Evolutionary conservation across 2,329 filamentous ascomycete genomes (phyloP).

Genomic region (Mariannaea elegans): DNA sequence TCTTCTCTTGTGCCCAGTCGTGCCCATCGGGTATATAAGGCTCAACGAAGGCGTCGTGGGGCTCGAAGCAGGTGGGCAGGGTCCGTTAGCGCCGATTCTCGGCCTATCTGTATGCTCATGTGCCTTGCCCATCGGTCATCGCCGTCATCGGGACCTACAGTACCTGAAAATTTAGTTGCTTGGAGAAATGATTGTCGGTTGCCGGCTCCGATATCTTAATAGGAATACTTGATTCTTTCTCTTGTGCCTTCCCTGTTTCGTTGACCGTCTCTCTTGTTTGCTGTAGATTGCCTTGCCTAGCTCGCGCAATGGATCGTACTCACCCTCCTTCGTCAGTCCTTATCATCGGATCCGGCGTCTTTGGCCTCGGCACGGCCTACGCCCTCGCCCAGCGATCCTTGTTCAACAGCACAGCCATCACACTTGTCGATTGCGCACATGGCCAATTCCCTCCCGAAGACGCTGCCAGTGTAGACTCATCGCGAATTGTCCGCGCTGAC

Average conservation of each 20-base stretch:
- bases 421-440: conserved; percentile 65
- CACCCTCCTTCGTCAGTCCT: conserved; percentile 62
- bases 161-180: conserved; percentile 29
- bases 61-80: neutral
- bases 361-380: conserved; percentile 70
- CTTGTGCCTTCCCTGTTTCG: neutral
- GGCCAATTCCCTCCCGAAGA: conserved; percentile 68
- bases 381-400: conserved; percentile 70
- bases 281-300: conserved; percentile 10
- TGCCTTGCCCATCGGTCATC: conserved; percentile 29
- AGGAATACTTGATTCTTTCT: neutral
- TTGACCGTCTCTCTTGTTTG: conserved; percentile 11
- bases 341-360: conserved; percentile 74
- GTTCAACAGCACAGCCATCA: conserved; percentile 64
- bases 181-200: conserved; percentile 11
- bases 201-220: neutral
- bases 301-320: conserved; percentile 41
- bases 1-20: conserved; percentile 1
- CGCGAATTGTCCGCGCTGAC: conserved; percentile 74
- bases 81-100: conserved; percentile 32
- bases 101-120: conserved; percentile 22
- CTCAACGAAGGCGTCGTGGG: conserved; percentile 1
- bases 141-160: conserved; percentile 38
- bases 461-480: conserved; percentile 69
- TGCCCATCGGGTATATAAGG: conserved; percentile 8